These are phyloP conservation scores for Eragrostis tef DNA, from an alignment of 202 grass and related monocot species.

Conservation along the genomic window DNA sequence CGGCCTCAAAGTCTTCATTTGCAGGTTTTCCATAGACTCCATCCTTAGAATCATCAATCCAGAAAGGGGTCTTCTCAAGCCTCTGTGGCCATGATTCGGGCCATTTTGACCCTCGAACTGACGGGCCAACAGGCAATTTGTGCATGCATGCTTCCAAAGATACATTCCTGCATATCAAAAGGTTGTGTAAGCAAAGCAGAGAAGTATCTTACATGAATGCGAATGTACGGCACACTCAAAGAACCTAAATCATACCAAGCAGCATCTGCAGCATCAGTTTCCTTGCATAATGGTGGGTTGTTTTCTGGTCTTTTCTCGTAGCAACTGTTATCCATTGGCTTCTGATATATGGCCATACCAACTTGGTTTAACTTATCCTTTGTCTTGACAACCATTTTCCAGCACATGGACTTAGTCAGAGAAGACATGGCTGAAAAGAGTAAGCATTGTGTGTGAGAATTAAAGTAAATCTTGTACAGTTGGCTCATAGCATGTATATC, in stretches of 20 bases:
- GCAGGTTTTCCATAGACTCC: constrained; percentile 92
- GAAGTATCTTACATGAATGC: background rate
- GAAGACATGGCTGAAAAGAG: constrained; percentile 74
- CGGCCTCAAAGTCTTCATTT: constrained; percentile 84
- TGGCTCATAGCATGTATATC: background rate
- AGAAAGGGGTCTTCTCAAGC: constrained; percentile 79
- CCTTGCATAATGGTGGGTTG: constrained; percentile 77
- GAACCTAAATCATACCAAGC: constrained; percentile 68
- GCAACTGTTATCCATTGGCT: constrained; percentile 93
- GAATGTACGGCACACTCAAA: constrained; percentile 3
- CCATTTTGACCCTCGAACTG: constrained; percentile 67
- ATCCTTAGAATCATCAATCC: constrained; percentile 74
- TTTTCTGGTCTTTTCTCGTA: constrained; percentile 85
- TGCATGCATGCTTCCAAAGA: constrained; percentile 93
- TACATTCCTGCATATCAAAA: constrained; percentile 75
- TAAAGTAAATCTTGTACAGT: constrained; percentile 2
- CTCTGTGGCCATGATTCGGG: constrained; percentile 82
- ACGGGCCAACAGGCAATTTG: constrained; percentile 64
- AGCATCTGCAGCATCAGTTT: constrained; percentile 83
- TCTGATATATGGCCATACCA: constrained; percentile 85
- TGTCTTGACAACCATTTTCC: constrained; percentile 92
- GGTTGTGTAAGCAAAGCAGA: constrained; percentile 27
- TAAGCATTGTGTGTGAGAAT: constrained; percentile 34
- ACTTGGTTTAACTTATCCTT: constrained; percentile 85
- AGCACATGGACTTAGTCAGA: constrained; percentile 93